phyloP scores from a whole-genome alignment of 345 rosid genomes.

The Boechera divaricarpa region DNA sequence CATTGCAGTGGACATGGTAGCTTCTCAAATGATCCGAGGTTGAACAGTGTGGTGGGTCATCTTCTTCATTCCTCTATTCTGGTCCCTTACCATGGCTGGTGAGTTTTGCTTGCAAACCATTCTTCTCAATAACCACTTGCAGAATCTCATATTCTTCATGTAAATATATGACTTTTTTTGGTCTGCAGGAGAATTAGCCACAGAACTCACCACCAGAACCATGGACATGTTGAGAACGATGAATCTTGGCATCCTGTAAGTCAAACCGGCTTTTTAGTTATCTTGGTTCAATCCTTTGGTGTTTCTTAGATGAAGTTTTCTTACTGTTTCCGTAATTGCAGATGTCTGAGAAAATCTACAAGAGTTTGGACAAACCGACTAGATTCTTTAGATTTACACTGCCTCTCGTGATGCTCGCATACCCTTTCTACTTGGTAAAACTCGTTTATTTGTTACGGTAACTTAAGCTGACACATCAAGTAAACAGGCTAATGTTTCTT shows the following conservation, averaged over 20 bases:
- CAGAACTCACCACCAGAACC: conserved; percentile 95
- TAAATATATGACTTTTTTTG: conserved; percentile 21
- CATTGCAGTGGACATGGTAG: conserved; percentile 88
- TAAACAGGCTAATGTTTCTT: conserved; percentile 17
- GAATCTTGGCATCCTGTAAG: conserved; percentile 95
- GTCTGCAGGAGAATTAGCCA: conserved; percentile 88
- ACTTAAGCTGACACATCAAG: conserved; percentile 25
- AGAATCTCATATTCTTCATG: conserved; percentile 10
- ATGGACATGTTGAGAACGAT: conserved; percentile 93
- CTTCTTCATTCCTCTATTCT: conserved; percentile 87
- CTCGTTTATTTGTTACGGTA: conserved; percentile 20
- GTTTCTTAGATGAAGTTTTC: neutral
- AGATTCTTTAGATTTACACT: conserved; percentile 66
- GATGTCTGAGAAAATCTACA: conserved; percentile 79
- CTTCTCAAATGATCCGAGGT: conserved; percentile 70
- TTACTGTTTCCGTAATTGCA: conserved; percentile 38
- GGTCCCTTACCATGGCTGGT: conserved; percentile 98
- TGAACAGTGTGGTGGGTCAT: conserved; percentile 85
- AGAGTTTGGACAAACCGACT: conserved; percentile 53
- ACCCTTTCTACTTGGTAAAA: conserved; percentile 86
- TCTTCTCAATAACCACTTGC: neutral
- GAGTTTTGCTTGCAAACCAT: conserved; percentile 37
- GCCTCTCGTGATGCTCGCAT: conserved; percentile 94
- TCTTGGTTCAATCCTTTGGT: conserved; percentile 2
- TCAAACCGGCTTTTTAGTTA: neutral